Percentiles rank a stretch among this genome's conserved stretches.
Evolutionary conservation across 768 basidiomycete species (phyloP).

Genomic region (Tylopilus plumbeoviolaceoides): DNA sequence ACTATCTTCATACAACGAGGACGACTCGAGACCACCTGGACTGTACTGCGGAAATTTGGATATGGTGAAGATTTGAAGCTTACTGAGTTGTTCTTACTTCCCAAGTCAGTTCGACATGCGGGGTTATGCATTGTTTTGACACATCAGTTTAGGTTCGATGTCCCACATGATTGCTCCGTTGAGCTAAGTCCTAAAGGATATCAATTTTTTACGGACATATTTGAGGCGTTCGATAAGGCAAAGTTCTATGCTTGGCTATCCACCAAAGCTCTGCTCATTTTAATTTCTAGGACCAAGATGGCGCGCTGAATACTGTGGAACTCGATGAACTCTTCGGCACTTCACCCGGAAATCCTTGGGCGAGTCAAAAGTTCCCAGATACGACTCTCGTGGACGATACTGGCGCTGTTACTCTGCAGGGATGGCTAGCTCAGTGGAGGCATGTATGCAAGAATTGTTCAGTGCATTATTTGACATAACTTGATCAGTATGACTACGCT

Average conservation of each 20-base stretch:
- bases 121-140: slow-evolving; percentile 9
- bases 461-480: slow-evolving; percentile 1
- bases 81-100: slow-evolving; percentile 81
- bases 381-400: slow-evolving; percentile 83
- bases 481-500: slow-evolving; percentile 87
- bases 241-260: not conserved
- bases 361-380: slow-evolving; percentile 84
- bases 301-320: slow-evolving; percentile 79
- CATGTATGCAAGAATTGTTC: slow-evolving; percentile 32
- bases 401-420: slow-evolving; percentile 91
- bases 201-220: slow-evolving; percentile 95
- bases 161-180: slow-evolving; percentile 89
- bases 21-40: slow-evolving; percentile 96
- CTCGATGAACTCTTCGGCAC: slow-evolving; percentile 89
- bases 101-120: slow-evolving; percentile 60
- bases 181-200: slow-evolving; percentile 93
- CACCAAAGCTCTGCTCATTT: not conserved
- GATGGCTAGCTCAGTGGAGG: slow-evolving; percentile 99
- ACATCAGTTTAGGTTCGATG: slow-evolving; percentile 68
- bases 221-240: slow-evolving; percentile 93
- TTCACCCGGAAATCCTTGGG: slow-evolving; percentile 97
- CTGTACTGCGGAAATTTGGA: slow-evolving; percentile 89
- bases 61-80: slow-evolving; percentile 93
- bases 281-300: slow-evolving; percentile 79
- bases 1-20: slow-evolving; percentile 97